Percentiles rank a stretch among this genome's conserved stretches.
Evolutionary conservation across 1,139 yeast genomes (phyloP).

Genomic region (Candida buenavistaensis): DNA sequence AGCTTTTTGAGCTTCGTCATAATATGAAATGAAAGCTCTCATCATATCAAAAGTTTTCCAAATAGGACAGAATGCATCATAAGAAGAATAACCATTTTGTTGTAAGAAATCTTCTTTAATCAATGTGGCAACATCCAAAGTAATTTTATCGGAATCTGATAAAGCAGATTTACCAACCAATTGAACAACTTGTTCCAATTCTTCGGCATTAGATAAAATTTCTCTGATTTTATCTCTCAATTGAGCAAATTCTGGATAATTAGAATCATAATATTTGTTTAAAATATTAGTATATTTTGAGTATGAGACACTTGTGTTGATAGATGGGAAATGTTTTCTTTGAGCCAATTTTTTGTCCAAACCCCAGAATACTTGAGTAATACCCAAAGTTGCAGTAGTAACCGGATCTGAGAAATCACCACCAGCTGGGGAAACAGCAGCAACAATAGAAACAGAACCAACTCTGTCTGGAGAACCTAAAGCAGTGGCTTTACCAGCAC

Average conservation of each 20-base stretch:
- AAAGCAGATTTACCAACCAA: constrained; percentile 98
- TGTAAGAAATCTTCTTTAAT: constrained; percentile 97
- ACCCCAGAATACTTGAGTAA: constrained; percentile 99
- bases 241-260: constrained; percentile 88
- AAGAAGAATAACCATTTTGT: constrained; percentile 97
- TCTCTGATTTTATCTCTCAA: constrained; percentile 92
- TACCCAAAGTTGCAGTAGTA: constrained; percentile 96
- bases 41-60: constrained; percentile 99
- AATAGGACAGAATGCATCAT: constrained; percentile 98
- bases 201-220: constrained; percentile 94
- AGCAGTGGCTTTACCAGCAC: constrained; percentile 97
- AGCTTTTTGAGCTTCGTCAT: constrained; percentile 97
- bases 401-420: constrained; percentile 99
- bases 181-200: constrained; percentile 97
- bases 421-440: constrained; percentile 99
- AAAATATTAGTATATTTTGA: constrained; percentile 91
- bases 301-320: constrained; percentile 92
- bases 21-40: constrained; percentile 87
- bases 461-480: constrained; percentile 94
- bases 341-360: constrained; percentile 97
- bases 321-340: constrained; percentile 99
- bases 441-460: constrained; percentile 98
- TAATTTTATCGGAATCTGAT: constrained; percentile 94
- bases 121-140: constrained; percentile 86
- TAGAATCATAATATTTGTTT: constrained; percentile 78